Evolutionary conservation across 768 basidiomycete species (phyloP).

Genomic region (Crassisporium funariophilum): DNA sequence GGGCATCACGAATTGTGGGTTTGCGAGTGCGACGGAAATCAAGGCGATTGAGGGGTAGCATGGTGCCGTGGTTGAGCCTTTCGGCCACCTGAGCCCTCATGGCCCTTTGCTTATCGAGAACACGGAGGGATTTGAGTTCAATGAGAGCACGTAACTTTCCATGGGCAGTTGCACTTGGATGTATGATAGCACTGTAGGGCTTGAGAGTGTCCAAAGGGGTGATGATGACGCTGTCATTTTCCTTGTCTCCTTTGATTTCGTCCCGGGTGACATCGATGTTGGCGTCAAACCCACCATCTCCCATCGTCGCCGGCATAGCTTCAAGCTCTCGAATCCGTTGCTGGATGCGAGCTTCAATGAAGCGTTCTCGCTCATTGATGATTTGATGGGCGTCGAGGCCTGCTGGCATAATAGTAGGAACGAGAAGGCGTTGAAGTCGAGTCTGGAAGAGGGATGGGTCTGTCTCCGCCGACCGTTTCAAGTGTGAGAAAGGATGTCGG

Average conservation of each 20-base stretch:
- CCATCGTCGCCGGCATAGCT: slow-evolving; percentile 74
- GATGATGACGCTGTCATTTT: slow-evolving; percentile 30
- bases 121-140: slow-evolving; percentile 86
- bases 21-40: slow-evolving; percentile 90
- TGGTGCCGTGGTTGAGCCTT: slow-evolving; percentile 82
- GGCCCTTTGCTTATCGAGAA: slow-evolving; percentile 90
- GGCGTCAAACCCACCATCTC: slow-evolving; percentile 68
- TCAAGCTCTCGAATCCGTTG: slow-evolving; percentile 91
- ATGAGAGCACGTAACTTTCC: slow-evolving; percentile 90
- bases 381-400: slow-evolving; percentile 93
- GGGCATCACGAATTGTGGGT: slow-evolving; percentile 85
- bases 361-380: slow-evolving; percentile 89
- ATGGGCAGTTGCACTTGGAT: slow-evolving; percentile 65
- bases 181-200: slow-evolving; percentile 40
- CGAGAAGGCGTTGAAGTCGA: slow-evolving; percentile 75
- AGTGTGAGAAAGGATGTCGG: slow-evolving; percentile 79
- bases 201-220: slow-evolving; percentile 31
- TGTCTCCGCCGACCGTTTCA: slow-evolving; percentile 63
- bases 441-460: slow-evolving; percentile 68
- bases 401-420: slow-evolving; percentile 88
- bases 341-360: slow-evolving; percentile 84
- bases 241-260: slow-evolving; percentile 46
- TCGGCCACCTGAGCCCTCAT: slow-evolving; percentile 86
- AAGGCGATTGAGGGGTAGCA: slow-evolving; percentile 87
- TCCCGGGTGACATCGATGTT: slow-evolving; percentile 40